Evolutionary conservation across 805 yeast genomes (phyloP).

Genomic region (Candida cerambycidarum): DNA sequence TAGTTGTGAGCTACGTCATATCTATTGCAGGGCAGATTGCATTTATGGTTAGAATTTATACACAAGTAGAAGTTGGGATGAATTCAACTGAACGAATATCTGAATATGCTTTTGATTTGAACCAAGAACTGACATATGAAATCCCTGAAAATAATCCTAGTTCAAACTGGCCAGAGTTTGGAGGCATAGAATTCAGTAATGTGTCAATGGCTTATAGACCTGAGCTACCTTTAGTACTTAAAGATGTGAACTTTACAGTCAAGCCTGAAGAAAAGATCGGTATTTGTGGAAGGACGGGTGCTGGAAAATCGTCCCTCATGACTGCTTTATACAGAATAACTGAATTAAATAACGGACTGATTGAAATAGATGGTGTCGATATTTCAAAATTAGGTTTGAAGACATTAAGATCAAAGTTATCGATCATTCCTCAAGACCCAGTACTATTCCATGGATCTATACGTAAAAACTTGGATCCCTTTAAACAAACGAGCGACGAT

Average conservation of each 20-base stretch:
- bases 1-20: conserved; percentile 34
- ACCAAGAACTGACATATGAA: conserved; percentile 65
- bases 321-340: conserved; percentile 58
- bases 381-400: conserved; percentile 51
- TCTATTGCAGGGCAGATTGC: conserved; percentile 38
- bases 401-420: conserved; percentile 54
- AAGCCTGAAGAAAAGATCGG: conserved; percentile 70
- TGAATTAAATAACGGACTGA: conserved; percentile 50
- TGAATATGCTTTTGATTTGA: conserved; percentile 52
- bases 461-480: conserved; percentile 63
- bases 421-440: conserved; percentile 74
- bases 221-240: conserved; percentile 59
- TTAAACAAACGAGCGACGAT: conserved; percentile 48
- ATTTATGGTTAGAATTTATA: conserved; percentile 31
- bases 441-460: conserved; percentile 61
- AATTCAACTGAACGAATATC: conserved; percentile 39
- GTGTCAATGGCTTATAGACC: conserved; percentile 59
- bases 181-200: conserved; percentile 47
- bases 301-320: conserved; percentile 74
- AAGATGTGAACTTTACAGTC: conserved; percentile 43
- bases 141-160: conserved; percentile 36
- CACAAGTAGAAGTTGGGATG: conserved; percentile 43
- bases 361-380: conserved; percentile 59
- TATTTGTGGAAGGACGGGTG: conserved; percentile 88
- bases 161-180: conserved; percentile 51